Percentiles rank a stretch among this genome's conserved stretches.
Conservation (phyloP, 2,329 filamentous ascomycete genomes). For the Fusarium longipes region DNA sequence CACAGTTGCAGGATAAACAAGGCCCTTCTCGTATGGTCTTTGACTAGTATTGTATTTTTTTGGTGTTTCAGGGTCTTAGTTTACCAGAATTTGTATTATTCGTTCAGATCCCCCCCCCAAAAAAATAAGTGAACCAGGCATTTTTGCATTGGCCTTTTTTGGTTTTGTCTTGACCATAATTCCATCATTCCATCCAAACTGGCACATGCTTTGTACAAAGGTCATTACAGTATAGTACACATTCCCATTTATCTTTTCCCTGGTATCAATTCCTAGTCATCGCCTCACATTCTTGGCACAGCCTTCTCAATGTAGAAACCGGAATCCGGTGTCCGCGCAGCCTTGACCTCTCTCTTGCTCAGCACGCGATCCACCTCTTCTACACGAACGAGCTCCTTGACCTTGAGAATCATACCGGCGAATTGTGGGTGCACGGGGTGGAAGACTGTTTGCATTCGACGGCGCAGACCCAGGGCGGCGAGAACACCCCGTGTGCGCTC, state of each 20-base stretch:
- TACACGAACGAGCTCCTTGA: slow-evolving; percentile 91
- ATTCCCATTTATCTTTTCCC: not conserved
- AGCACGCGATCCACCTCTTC: slow-evolving; percentile 76
- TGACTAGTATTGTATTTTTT: slow-evolving; percentile 9
- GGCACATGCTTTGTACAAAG: slow-evolving; percentile 40
- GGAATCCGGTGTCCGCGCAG: slow-evolving; percentile 76
- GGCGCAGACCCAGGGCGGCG: slow-evolving; percentile 84
- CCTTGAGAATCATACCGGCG: slow-evolving; percentile 91
- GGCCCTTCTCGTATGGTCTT: slow-evolving; percentile 24
- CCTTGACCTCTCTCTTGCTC: slow-evolving; percentile 75
- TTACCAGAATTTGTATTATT: not conserved
- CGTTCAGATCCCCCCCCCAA: not conserved
- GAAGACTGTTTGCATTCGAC: slow-evolving; percentile 88
- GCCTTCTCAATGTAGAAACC: slow-evolving; percentile 83
- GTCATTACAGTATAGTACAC: slow-evolving; percentile 51
- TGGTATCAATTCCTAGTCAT: slow-evolving; percentile 1
- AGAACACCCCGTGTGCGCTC: slow-evolving; percentile 83
- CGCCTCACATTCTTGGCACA: slow-evolving; percentile 43
- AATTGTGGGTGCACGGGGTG: slow-evolving; percentile 83
- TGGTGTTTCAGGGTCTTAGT: slow-evolving; percentile 11
- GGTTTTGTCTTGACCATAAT: slow-evolving; percentile 20
- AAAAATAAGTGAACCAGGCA: not conserved
- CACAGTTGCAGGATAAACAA: slow-evolving; percentile 40
- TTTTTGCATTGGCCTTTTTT: slow-evolving; percentile 4
- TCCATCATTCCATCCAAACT: slow-evolving; percentile 11